Conservation (phyloP, 129 eudicot genomes). For the Flaveria brownii region DNA sequence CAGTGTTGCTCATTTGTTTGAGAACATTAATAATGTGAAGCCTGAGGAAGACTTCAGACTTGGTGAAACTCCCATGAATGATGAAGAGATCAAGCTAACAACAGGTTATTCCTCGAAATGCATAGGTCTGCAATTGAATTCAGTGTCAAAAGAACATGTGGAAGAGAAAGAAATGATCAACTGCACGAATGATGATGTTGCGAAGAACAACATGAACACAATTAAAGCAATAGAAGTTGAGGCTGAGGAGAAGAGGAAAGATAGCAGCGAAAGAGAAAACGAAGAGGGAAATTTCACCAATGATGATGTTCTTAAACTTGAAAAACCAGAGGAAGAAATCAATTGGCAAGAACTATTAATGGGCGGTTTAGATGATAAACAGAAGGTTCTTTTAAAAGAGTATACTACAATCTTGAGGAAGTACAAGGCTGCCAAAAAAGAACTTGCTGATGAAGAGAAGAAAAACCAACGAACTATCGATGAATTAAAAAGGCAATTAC, state of each 20-base stretch:
- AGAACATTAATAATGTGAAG: slow-evolving; percentile 49
- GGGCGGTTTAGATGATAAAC: slow-evolving; percentile 69
- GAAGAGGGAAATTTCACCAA: too few species aligned
- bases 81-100: not conserved
- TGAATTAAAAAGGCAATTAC: slow-evolving; percentile 43
- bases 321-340: not conserved
- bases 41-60: slow-evolving; percentile 51
- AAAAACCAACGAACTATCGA: slow-evolving; percentile 37
- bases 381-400: slow-evolving; percentile 69
- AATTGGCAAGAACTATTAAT: slow-evolving; percentile 70
- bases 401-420: slow-evolving; percentile 66
- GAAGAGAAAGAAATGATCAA: slow-evolving; percentile 11
- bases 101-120: not conserved
- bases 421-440: slow-evolving; percentile 67
- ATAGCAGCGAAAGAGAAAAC: too few species aligned
- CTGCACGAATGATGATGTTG: not conserved
- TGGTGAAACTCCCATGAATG: not conserved
- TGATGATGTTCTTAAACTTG: not conserved
- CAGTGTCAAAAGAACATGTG: slow-evolving; percentile 6
- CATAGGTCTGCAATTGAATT: not conserved
- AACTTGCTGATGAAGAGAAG: slow-evolving; percentile 51
- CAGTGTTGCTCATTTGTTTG: slow-evolving; percentile 52
- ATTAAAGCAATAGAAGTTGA: too few species aligned
- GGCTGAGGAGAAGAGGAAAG: too few species aligned
- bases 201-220: too few species aligned